Evolutionary conservation across 768 basidiomycete genomes (phyloP), one percentile per base, ranked within the genome.

Genomic region (Rossbeevera mucosa): DNA sequence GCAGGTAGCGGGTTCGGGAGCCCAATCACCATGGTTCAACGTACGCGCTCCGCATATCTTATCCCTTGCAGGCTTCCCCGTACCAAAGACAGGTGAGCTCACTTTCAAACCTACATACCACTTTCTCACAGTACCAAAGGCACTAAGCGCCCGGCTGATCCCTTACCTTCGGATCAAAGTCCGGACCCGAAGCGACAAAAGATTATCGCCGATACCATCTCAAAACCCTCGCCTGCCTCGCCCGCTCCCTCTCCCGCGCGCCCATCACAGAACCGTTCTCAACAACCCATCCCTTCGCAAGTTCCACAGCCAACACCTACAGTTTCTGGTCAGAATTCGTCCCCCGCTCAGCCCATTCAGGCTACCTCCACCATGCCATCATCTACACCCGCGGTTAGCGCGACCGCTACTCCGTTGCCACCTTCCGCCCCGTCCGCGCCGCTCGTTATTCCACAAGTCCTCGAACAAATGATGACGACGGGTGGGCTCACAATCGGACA

Each of bases 21-120:
- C 61, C 6, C 75, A 79, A 41, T 62, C 66, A 1, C 79, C 82
- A 4, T 88, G 83, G 81, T 88, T 86, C 62, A 54, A 68, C 18
- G 75, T 82, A 9, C 73, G 72, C 11, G 48, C 76, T 1, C 66
- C 71, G 0, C 79, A 84, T 61, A 56, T 63, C 5, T 54, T 86
- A 12, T 68, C 75, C 5, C 66, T 86, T 0, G 68, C 76, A 30
- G 77, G 82, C 6, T 79, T 80, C 51, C 65, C 81, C 24, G n/a
- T 56, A 0, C 58, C 71, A 28, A 65, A 65, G 58, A 54, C 54
- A 50, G 52, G 58, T 74, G 60, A 64, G 76, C n/a, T 44, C 24
- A 29, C 14, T 14, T 50, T 5, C 4, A 14, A 7, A 22, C 31
- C 2, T 42, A 33, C 30, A 38, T 47, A 7, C 12, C 47, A 48